Evolutionary conservation across 1,284 basidiomycete genomes (phyloP), one percentile per base, ranked within the genome.

Genomic region (Xerocomus tenax): DNA sequence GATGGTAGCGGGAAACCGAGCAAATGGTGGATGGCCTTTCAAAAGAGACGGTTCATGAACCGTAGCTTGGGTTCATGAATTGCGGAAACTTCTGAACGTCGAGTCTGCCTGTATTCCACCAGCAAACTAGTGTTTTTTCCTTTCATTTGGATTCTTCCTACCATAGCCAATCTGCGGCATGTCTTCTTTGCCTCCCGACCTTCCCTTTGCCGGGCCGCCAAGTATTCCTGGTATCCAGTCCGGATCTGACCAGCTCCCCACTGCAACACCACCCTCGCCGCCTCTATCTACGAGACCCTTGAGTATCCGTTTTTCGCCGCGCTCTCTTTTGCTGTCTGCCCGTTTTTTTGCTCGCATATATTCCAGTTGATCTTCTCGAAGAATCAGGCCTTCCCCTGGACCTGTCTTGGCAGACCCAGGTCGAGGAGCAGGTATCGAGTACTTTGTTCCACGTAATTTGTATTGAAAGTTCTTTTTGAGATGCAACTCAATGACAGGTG

Each of bases 11-110:
- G 85, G 51, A 91, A 87, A 65, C 93, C 96, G 1, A 96, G 88
- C 77, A 98, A 98, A 71, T 99, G 95, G 95, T 99, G 96, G 96
- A 92, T 98, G 87, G 87, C 91, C 32, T 99, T 98, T 81, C 94
- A 94, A 71, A 97, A 95, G 78, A 81, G 93, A 64, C 80, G 87
- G 39, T 93, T 93, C 79, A 92, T 93, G 89, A 89, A 90, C 73
- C 86, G 90, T 65, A 89, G 85, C 65, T 68, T 90, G 63, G 82
- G 80, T 53, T 76, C 74, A 60, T 81, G 72, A 68, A 64, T 28
- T 23, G 8, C 18, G 32, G 29, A 25, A 42, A 43, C 16, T 12
- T 8, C 42, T 5, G 19, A 30, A 39, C 25, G 38, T 28, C 39
- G 47, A 46, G 42, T 42, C 34, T 42, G 34, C 29, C 8, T 56